These are phyloP conservation scores for Schoenoplectus triqueter DNA, from an alignment of 202 grass and related monocot genomes.

Conservation along the genomic window DNA sequence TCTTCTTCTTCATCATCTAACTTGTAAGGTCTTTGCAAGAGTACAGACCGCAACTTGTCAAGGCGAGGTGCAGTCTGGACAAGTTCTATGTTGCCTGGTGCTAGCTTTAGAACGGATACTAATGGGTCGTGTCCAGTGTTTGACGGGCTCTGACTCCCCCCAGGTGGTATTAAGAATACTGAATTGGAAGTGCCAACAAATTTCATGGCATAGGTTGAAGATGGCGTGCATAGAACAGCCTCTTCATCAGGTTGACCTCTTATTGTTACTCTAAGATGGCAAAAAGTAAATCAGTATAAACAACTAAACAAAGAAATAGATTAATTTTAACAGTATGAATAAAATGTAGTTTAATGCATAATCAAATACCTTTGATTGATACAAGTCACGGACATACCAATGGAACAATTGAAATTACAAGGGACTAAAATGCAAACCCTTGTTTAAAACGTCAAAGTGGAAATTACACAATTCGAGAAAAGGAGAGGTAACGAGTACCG, in stretches of 20 bases:
- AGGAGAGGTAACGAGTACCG: slow-evolving; percentile 47
- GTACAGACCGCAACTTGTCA: slow-evolving; percentile 70
- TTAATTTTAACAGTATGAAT: neutral
- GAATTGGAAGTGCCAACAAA: slow-evolving; percentile 95
- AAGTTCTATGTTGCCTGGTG: slow-evolving; percentile 73
- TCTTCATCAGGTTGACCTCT: slow-evolving; percentile 75
- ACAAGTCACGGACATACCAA: neutral
- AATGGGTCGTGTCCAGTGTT: slow-evolving; percentile 24
- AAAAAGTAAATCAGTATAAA: neutral
- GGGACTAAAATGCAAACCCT: slow-evolving; percentile 13
- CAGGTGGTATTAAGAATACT: slow-evolving; percentile 67
- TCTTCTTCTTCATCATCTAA: slow-evolving; percentile 69
- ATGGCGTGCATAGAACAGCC: slow-evolving; percentile 87
- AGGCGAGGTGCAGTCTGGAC: slow-evolving; percentile 66
- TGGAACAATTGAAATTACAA: neutral
- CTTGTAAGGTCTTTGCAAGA: slow-evolving; percentile 66
- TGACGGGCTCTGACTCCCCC: slow-evolving; percentile 37
- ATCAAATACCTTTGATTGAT: neutral
- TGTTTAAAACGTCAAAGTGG: neutral
- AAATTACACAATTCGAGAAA: neutral
- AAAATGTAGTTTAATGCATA: neutral
- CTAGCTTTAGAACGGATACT: slow-evolving; percentile 71
- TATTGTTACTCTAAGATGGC: slow-evolving; percentile 57
- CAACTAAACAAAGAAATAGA: neutral
- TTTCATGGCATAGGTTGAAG: slow-evolving; percentile 89